A percentile compares a stretch with the other conserved stretches of the same genome.
phyloP scores from a whole-genome alignment of 2,329 filamentous ascomycete genomes.

The Sporothrix brunneoviolacea region DNA sequence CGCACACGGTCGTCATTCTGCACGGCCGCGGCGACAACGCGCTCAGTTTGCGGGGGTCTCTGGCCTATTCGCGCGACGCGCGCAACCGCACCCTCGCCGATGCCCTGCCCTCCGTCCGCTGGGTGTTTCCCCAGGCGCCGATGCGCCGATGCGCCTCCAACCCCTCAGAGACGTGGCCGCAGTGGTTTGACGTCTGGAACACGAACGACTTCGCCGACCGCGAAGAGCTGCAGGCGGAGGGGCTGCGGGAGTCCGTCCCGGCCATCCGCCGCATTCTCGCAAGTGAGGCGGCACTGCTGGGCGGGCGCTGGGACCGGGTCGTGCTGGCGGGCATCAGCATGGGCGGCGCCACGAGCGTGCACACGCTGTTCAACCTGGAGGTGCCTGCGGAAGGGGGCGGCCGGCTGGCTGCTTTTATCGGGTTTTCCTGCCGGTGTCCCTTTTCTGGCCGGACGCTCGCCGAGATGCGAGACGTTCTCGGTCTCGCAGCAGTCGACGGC shows the following conservation, averaged over 20 bases:
- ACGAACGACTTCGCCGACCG: slow-evolving; percentile 33
- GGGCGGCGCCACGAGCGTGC: slow-evolving; percentile 29
- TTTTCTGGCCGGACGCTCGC: slow-evolving; percentile 27
- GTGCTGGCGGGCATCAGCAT: slow-evolving; percentile 41
- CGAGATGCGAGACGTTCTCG: slow-evolving; percentile 28
- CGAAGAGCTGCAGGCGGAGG: slow-evolving; percentile 36
- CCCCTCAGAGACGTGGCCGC: slow-evolving; percentile 19
- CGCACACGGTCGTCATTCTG: slow-evolving; percentile 38
- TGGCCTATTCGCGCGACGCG: slow-evolving; percentile 26
- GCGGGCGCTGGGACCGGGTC: slow-evolving; percentile 21
- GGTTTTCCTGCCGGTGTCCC: slow-evolving; percentile 31
- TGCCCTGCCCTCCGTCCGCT: slow-evolving; percentile 37
- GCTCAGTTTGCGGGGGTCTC: slow-evolving; percentile 24
- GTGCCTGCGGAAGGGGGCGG: neutral
- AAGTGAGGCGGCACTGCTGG: slow-evolving; percentile 25
- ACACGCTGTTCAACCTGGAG: slow-evolving; percentile 12
- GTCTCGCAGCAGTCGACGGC: neutral
- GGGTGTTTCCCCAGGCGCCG: slow-evolving; percentile 42
- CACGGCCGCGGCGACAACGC: slow-evolving; percentile 36
- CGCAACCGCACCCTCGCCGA: slow-evolving; percentile 27
- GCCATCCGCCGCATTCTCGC: slow-evolving; percentile 28
- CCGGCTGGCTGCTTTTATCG: slow-evolving; percentile 28
- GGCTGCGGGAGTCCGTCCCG: slow-evolving; percentile 32
- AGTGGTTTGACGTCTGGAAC: slow-evolving; percentile 39
- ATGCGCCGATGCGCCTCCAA: slow-evolving; percentile 21